Base-by-base conservation (phyloP, 2,329 filamentous ascomycete species). In the Verticillium albo-atrum region DNA sequence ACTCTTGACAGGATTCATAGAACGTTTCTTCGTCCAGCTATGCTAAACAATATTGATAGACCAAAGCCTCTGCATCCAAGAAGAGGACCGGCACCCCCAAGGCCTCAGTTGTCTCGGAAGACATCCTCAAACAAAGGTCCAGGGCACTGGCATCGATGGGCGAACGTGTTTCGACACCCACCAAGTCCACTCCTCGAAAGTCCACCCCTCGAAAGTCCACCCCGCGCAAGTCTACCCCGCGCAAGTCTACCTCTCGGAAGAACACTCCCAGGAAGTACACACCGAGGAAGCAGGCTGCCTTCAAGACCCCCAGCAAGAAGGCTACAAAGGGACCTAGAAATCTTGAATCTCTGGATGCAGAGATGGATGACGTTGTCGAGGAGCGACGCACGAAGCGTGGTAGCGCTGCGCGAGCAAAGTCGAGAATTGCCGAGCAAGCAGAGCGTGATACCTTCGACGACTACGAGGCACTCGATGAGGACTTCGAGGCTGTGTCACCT, bases 361-460 rank as follows among this genome's bases (percentile, higher is more conserved):
- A 28, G 20, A 30, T 4, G 9, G 25, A 53, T 5, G 25, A 30
- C 6, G 26, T 15, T 7, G 26, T 28, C 9, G 17, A 15, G 4
- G 51, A 53, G 26, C 25, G 15, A 28, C 34, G 56, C 32, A 28
- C 35, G 9, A 58, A 47, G 56, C 56, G 56, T 23, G 52, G 56
- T 58, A 58, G 56, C 50, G 52, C 56, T 42, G 50, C 56, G 50
- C 56, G 47, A 23, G 56, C 56, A 15, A 47, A 54, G 23, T 34
- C 50, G 23, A 28, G 42, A 23, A 58, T 54, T 27, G 47, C 50
- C 10, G 28, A 50, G 15, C 34, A 35, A 32, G 50, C 56, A 34
- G 20, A 53, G 32, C 26, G n/a, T 54, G 50, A 53, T 14, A 50
- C 20, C 6, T 54, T 28, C 26, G 52, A 54, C 23, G 52, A 54